These are phyloP conservation scores for Pseudomassariella vexata DNA, from an alignment of 2,329 filamentous ascomycete genomes.

Conservation along the genomic window DNA sequence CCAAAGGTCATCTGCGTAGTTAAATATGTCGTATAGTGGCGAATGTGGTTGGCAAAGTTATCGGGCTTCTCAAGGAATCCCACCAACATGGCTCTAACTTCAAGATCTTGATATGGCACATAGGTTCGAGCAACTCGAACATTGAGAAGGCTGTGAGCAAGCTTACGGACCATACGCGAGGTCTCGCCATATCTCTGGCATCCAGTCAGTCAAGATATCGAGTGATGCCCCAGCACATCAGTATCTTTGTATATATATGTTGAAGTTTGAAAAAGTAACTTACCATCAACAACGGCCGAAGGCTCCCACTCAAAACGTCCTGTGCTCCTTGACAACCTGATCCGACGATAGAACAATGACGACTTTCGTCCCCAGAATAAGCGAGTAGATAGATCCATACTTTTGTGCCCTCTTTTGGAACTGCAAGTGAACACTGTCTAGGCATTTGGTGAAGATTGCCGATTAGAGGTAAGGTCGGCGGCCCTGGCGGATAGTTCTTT, in stretches of 20 bases:
- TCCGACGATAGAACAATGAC: slow-evolving; percentile 41
- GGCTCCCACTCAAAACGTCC: slow-evolving; percentile 31
- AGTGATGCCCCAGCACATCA: background rate
- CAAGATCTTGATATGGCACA: slow-evolving; percentile 48
- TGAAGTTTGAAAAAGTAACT: background rate
- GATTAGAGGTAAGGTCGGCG: slow-evolving; percentile 42
- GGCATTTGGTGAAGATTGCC: slow-evolving; percentile 48
- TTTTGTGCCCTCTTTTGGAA: slow-evolving; percentile 46
- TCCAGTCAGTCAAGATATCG: too few species aligned
- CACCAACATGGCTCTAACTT: slow-evolving; percentile 47
- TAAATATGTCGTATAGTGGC: slow-evolving; percentile 41
- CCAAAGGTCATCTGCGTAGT: slow-evolving; percentile 45
- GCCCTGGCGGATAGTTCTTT: slow-evolving; percentile 38
- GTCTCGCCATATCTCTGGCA: slow-evolving; percentile 24
- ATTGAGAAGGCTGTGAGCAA: slow-evolving; percentile 41
- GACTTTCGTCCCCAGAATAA: slow-evolving; percentile 42
- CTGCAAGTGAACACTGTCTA: slow-evolving; percentile 31
- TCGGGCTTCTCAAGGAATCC: slow-evolving; percentile 38
- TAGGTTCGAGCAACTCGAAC: slow-evolving; percentile 39
- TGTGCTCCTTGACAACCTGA: slow-evolving; percentile 39
- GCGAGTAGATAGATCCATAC: slow-evolving; percentile 44
- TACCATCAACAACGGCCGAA: slow-evolving; percentile 14
- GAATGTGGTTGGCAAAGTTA: slow-evolving; percentile 35
- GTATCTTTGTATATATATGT: background rate
- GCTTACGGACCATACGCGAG: slow-evolving; percentile 28